These are phyloP conservation scores for Aspergillus pseudonomiae DNA, from an alignment of 2,329 filamentous ascomycete species.

Conservation along the genomic window DNA sequence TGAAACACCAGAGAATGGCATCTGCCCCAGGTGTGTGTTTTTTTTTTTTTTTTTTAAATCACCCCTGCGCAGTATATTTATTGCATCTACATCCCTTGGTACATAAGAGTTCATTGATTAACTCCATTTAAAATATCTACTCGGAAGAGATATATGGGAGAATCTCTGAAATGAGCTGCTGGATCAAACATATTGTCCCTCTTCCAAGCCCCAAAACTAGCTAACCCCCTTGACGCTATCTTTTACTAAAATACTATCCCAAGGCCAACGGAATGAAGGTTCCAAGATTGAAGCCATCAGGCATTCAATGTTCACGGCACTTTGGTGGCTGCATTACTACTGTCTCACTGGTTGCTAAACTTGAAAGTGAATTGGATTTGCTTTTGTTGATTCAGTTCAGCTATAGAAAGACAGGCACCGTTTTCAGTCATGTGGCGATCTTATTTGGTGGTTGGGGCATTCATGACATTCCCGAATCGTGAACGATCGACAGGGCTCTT, in stretches of 20 bases:
- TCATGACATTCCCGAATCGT: background rate
- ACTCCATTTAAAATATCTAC: background rate
- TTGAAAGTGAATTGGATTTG: background rate
- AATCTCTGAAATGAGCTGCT: background rate
- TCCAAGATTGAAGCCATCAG: background rate
- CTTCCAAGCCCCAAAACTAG: too few relatives aligned
- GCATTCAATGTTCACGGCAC: background rate
- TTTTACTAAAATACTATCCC: background rate
- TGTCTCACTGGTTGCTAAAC: background rate
- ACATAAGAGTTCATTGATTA: background rate
- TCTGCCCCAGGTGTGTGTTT: background rate
- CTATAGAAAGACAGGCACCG: background rate
- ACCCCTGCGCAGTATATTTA: background rate
- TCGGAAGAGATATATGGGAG: background rate
- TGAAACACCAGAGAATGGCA: background rate
- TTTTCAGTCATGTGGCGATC: background rate
- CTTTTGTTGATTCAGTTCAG: background rate
- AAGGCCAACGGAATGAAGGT: background rate
- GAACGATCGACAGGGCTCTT: background rate
- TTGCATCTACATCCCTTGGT: too few relatives aligned
- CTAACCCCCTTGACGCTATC: too few relatives aligned
- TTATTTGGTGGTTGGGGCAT: slow-evolving; percentile 4
- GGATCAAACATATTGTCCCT: background rate
- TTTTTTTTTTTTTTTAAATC: background rate
- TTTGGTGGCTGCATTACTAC: background rate